Evolutionary conservation across 2,329 filamentous ascomycete genomes (phyloP).

Genomic region (Cryphonectria carpinicola): DNA sequence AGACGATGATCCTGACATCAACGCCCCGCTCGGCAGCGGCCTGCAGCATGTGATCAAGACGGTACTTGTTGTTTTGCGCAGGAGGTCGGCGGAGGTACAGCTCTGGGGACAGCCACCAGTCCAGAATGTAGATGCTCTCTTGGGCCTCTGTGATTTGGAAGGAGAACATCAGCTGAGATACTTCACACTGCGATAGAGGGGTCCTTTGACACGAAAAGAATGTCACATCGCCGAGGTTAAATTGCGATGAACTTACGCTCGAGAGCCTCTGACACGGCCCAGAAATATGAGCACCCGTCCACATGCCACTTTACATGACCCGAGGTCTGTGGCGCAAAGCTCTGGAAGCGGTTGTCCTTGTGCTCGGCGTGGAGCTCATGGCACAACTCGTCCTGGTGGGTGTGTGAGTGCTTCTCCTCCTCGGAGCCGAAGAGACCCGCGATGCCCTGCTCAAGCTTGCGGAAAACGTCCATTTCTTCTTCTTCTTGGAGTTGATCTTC

Average conservation of each 20-base stretch:
- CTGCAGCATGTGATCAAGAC: conserved; percentile 80
- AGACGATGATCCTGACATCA: conserved; percentile 83
- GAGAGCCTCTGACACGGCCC: conserved; percentile 78
- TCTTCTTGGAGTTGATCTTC: background rate
- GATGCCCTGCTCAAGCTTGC: conserved; percentile 49
- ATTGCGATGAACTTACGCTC: conserved; percentile 52
- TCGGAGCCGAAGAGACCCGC: conserved; percentile 43
- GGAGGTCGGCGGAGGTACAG: conserved; percentile 85
- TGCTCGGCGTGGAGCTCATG: conserved; percentile 47
- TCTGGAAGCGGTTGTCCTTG: conserved; percentile 59
- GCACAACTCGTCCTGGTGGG: conserved; percentile 46
- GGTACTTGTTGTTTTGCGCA: conserved; percentile 78
- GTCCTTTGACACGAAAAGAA: no score
- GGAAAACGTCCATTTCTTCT: conserved; percentile 41
- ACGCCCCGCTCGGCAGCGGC: conserved; percentile 84
- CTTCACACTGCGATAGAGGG: background rate
- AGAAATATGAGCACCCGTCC: conserved; percentile 83
- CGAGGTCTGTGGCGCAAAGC: conserved; percentile 73
- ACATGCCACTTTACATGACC: conserved; percentile 88
- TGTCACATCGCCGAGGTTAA: background rate
- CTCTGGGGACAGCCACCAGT: conserved; percentile 91
- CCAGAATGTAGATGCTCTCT: conserved; percentile 82
- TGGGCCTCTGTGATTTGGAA: conserved; percentile 57
- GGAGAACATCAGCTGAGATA: background rate
- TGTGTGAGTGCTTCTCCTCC: conserved; percentile 50